Evolutionary conservation across 768 basidiomycete genomes (phyloP).

Genomic region (Calocera cornea): DNA sequence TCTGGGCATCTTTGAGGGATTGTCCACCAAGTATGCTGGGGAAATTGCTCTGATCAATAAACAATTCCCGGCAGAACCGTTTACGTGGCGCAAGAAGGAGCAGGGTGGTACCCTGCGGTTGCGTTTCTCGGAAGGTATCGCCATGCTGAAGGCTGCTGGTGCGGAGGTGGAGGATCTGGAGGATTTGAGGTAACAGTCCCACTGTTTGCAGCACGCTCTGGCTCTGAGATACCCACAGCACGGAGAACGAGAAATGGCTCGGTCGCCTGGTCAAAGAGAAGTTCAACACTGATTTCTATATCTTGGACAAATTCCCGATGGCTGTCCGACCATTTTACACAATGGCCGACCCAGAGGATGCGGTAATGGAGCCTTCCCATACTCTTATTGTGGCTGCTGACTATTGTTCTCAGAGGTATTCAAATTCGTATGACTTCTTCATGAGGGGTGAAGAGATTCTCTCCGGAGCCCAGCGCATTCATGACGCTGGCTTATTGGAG

Average conservation of each 20-base stretch:
- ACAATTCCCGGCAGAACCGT: conserved; percentile 92
- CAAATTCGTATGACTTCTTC: conserved; percentile 99
- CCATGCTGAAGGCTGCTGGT: conserved; percentile 76
- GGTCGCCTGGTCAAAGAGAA: conserved; percentile 82
- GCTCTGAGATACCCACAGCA: conserved; percentile 36
- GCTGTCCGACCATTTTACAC: conserved; percentile 96
- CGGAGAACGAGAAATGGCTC: conserved; percentile 87
- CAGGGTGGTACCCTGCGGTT: conserved; percentile 49
- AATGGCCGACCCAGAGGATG: conserved; percentile 90
- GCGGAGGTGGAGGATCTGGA: conserved; percentile 64
- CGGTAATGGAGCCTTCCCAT: conserved; percentile 47
- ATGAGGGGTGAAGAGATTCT: conserved; percentile 99
- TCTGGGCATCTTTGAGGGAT: conserved; percentile 69
- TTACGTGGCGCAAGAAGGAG: conserved; percentile 67
- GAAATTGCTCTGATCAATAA: conserved; percentile 72
- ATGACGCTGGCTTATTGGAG: conserved; percentile 68
- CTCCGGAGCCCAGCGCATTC: conserved; percentile 94
- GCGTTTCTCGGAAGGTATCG: conserved; percentile 75
- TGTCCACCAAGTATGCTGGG: conserved; percentile 57
- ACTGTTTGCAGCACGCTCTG: not conserved
- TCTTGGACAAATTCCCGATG: conserved; percentile 97
- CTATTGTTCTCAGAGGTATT: conserved; percentile 45
- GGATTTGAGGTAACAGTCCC: conserved; percentile 49
- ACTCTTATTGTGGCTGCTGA: conserved; percentile 3
- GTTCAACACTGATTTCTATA: conserved; percentile 96